phyloP scores from a whole-genome alignment of 257 asterid genomes.

The Marsdenia floribunda region DNA sequence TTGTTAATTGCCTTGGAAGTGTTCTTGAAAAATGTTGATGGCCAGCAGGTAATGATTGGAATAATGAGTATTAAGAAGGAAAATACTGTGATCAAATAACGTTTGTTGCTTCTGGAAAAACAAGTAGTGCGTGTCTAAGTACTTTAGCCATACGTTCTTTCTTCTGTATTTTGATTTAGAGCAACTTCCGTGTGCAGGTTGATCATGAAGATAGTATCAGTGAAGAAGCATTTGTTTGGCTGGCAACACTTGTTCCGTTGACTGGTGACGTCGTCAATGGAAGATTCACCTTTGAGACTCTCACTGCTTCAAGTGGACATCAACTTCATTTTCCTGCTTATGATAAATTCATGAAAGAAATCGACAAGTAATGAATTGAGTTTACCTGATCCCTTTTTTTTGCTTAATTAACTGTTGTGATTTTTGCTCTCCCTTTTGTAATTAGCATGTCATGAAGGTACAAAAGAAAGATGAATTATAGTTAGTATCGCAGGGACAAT shows the following conservation, averaged over 20 bases:
- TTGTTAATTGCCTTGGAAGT: neutral
- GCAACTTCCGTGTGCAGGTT: conserved; percentile 39
- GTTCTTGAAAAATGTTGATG: neutral
- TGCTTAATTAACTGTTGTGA: neutral
- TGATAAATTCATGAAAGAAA: conserved; percentile 68
- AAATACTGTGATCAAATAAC: too few relatives aligned
- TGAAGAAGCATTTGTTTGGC: conserved; percentile 80
- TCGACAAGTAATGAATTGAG: conserved; percentile 34
- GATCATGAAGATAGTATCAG: conserved; percentile 53
- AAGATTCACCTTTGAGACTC: conserved; percentile 75
- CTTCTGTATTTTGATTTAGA: neutral
- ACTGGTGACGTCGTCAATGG: conserved; percentile 66
- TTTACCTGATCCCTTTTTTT: neutral
- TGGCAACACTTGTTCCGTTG: conserved; percentile 58
- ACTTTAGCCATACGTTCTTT: neutral
- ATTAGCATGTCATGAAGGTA: neutral
- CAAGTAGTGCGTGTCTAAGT: neutral
- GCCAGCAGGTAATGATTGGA: neutral
- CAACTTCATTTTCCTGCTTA: conserved; percentile 83
- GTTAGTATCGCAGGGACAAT: too few relatives aligned
- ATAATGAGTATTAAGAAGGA: too few relatives aligned
- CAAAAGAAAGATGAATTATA: too few relatives aligned
- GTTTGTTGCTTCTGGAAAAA: neutral
- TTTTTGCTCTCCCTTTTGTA: neutral
- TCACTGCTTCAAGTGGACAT: conserved; percentile 61